Percentiles rank a stretch among this genome's conserved stretches.
Evolutionary conservation across 2,329 filamentous ascomycete genomes (phyloP).

Genomic region (Cercospora brassicicola): DNA sequence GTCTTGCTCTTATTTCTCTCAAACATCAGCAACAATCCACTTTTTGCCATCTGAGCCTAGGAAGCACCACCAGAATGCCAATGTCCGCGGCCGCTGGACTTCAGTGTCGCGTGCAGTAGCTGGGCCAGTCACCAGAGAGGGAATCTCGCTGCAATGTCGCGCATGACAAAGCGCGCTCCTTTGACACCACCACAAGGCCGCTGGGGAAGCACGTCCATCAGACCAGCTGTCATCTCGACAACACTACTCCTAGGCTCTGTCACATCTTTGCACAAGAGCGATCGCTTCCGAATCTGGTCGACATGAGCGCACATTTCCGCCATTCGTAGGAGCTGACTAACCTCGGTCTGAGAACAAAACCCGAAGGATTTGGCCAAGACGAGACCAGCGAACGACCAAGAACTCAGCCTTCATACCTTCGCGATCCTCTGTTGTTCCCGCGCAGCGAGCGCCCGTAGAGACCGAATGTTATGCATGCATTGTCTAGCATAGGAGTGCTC

Average conservation of each 20-base stretch:
- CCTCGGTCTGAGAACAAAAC: neutral
- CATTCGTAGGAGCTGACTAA: neutral
- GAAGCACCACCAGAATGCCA: neutral
- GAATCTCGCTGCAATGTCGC: neutral
- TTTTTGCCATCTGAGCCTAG: neutral
- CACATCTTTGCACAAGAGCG: neutral
- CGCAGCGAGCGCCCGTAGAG: neutral
- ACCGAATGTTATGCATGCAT: neutral
- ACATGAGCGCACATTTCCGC: neutral
- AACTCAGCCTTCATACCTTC: neutral
- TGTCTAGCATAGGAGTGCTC: neutral
- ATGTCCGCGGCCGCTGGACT: neutral
- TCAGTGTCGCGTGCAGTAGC: neutral
- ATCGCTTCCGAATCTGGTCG: neutral
- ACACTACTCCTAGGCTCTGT: neutral
- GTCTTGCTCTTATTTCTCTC: neutral
- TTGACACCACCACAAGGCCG: neutral
- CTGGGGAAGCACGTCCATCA: neutral
- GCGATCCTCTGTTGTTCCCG: neutral
- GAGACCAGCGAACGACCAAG: neutral
- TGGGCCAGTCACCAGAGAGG: neutral
- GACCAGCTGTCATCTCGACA: neutral
- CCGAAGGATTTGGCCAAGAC: slow-evolving; percentile 9
- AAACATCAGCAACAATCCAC: neutral
- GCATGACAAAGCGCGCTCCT: neutral